These are phyloP conservation scores for Actinomortierella ambigua DNA, from an alignment of 371 early-diverging fungal species.

Conservation along the genomic window DNA sequence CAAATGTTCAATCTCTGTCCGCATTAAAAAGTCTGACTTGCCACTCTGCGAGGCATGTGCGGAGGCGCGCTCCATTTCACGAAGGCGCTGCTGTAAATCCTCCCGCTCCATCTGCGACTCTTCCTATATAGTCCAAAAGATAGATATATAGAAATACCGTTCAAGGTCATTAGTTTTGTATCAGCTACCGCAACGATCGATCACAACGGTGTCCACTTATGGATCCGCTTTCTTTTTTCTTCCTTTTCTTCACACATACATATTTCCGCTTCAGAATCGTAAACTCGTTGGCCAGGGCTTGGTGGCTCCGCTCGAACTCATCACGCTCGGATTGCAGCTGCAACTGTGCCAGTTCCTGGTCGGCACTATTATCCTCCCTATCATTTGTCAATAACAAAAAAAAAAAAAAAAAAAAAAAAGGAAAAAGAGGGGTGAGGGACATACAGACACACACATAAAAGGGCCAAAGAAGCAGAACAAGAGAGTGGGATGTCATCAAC, in stretches of 20 bases:
- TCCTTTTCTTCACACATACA: constrained; percentile 48
- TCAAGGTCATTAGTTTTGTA: background rate
- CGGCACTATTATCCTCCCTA: constrained; percentile 33
- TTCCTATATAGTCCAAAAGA: constrained; percentile 57
- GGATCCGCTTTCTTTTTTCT: background rate
- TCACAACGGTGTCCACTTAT: background rate
- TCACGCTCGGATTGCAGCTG: constrained; percentile 54
- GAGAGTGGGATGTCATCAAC: background rate
- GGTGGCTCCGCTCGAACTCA: constrained; percentile 62
- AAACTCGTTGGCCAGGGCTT: constrained; percentile 60
- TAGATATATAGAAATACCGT: background rate
- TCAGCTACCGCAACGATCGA: too few species aligned
- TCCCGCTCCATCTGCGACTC: constrained; percentile 66
- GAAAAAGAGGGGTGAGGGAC: background rate
- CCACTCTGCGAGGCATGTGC: constrained; percentile 78
- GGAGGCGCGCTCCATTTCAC: constrained; percentile 71
- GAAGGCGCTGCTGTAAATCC: constrained; percentile 66
- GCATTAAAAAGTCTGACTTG: constrained; percentile 81
- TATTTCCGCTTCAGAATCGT: constrained; percentile 60
- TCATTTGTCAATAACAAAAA: too few species aligned
- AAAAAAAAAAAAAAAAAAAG: background rate
- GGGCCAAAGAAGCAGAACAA: too few species aligned
- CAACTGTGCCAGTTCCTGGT: constrained; percentile 35
- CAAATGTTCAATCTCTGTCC: constrained; percentile 86
- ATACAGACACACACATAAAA: too few species aligned